Evolutionary conservation across 116 monocot species (phyloP).

Genomic region (Phalaenopsis hybrid): DNA sequence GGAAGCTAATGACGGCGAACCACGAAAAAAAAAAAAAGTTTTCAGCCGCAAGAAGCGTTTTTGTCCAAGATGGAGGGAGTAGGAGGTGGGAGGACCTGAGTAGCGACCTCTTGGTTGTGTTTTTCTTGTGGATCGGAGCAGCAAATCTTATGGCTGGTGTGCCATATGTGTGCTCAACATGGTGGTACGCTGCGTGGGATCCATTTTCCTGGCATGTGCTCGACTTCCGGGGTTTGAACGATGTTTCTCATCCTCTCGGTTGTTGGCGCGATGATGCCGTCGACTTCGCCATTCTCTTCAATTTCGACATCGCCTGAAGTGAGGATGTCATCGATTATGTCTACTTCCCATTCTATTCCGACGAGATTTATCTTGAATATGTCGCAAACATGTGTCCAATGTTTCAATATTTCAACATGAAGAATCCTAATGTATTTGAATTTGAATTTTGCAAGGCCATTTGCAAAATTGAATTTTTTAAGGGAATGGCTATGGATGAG

Average conservation of each 20-base stretch:
- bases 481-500: too few species aligned
- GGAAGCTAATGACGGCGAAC: too few species aligned
- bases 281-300: slow-evolving; percentile 26
- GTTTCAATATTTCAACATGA: too few species aligned
- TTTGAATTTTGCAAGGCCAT: too few species aligned
- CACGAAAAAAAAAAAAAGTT: neutral
- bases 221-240: slow-evolving; percentile 44
- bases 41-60: neutral
- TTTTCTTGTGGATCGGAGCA: slow-evolving; percentile 7
- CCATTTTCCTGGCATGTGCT: slow-evolving; percentile 37
- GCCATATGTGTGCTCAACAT: slow-evolving; percentile 44
- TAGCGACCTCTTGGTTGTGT: neutral
- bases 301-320: slow-evolving; percentile 14
- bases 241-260: slow-evolving; percentile 19
- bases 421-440: too few species aligned
- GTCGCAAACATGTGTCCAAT: slow-evolving; percentile 34
- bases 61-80: neutral
- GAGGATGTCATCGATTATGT: slow-evolving; percentile 16
- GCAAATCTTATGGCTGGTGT: slow-evolving; percentile 42
- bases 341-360: slow-evolving; percentile 38
- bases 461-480: too few species aligned
- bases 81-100: slow-evolving; percentile 9
- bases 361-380: slow-evolving; percentile 32
- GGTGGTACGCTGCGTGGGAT: slow-evolving; percentile 39
- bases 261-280: slow-evolving; percentile 2